phyloP scores from a whole-genome alignment of 139 green algal genomes.

The Asterochloris erici region DNA sequence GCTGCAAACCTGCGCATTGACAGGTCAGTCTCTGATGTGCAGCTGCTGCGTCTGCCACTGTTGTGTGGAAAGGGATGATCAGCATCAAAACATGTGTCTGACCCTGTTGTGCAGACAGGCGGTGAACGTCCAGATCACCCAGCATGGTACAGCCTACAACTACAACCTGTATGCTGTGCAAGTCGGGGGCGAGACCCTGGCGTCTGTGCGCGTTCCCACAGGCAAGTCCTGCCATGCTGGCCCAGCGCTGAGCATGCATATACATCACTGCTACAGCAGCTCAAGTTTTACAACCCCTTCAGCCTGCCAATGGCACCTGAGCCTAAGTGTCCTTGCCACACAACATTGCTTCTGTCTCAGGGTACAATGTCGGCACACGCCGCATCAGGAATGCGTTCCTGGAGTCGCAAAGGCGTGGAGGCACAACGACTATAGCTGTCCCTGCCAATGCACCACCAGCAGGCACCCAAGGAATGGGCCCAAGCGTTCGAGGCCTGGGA shows the following conservation, averaged over 20 bases:
- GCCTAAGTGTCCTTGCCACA: too few species aligned
- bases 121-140: background rate
- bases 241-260: too few species aligned
- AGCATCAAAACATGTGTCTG: too few species aligned
- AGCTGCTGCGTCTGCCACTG: too few species aligned
- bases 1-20: background rate
- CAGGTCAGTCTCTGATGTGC: background rate
- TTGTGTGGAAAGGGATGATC: too few species aligned
- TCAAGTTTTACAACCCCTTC: too few species aligned
- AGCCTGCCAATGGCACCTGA: too few species aligned
- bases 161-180: slow-evolving; percentile 1
- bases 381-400: background rate
- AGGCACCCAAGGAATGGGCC: too few species aligned
- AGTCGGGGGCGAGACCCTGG: background rate
- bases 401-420: background rate
- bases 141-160: background rate
- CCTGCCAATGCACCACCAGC: background rate
- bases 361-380: background rate
- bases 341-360: too few species aligned
- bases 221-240: too few species aligned
- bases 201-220: background rate
- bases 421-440: background rate
- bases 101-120: background rate
- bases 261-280: too few species aligned
- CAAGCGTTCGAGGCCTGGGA: too few species aligned